Conservation (phyloP, 805 yeast species). For the Kodamaea leandrae region DNA sequence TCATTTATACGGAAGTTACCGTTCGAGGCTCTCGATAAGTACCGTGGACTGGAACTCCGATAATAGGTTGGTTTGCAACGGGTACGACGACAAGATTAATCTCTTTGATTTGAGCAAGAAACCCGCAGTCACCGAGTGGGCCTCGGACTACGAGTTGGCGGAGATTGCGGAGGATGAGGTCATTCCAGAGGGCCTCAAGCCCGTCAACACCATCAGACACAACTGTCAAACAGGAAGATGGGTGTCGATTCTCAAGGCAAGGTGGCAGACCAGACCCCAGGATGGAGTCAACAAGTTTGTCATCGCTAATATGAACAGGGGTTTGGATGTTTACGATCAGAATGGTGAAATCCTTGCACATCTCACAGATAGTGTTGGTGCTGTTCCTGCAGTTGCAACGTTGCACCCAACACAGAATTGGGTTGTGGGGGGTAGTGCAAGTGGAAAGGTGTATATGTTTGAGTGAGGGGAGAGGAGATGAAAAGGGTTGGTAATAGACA, state of each 20-base stretch:
- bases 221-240: constrained; percentile 97
- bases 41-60: constrained; percentile 78
- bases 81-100: constrained; percentile 83
- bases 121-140: constrained; percentile 26
- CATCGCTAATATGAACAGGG: constrained; percentile 90
- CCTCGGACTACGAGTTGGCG: constrained; percentile 16
- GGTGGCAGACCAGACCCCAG: constrained; percentile 74
- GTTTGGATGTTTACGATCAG: constrained; percentile 76
- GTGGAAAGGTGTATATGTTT: constrained; percentile 79
- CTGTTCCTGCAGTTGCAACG: constrained; percentile 87
- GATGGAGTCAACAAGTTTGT: constrained; percentile 81
- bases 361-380: constrained; percentile 64
- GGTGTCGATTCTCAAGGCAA: constrained; percentile 88
- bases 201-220: constrained; percentile 66
- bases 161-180: constrained; percentile 17
- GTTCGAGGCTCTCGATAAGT: constrained; percentile 77
- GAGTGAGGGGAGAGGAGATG: constrained; percentile 7
- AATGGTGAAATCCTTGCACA: constrained; percentile 79
- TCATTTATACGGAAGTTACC: constrained; percentile 56
- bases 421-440: constrained; percentile 92
- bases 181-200: constrained; percentile 46
- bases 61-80: constrained; percentile 79
- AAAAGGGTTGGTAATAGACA: neutral
- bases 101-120: constrained; percentile 55
- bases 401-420: constrained; percentile 87